Base-by-base conservation (phyloP, 345 rosid species). In the Cardamine occulta region DNA sequence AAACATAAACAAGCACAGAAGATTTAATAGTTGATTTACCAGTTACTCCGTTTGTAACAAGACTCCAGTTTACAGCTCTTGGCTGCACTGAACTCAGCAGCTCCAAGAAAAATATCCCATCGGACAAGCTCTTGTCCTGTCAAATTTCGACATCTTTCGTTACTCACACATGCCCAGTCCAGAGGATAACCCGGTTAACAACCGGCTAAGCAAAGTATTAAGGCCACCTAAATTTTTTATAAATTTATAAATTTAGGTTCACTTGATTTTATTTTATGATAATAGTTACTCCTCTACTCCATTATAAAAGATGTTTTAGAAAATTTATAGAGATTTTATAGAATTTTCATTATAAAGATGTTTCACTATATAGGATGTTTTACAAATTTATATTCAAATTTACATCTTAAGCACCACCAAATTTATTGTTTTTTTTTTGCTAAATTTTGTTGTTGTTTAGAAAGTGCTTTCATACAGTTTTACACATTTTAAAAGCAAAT, bases 31-130 rank as follows among this genome's bases (percentile, higher is more conserved):
- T 24, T 66, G 40, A 21, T 54, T 60, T 85, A 92, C 99, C 97
- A 1, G 90, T 83, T 60, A 79, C 84, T 74, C 97, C 99, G 72
- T 87, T 90, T 45, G 97, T 95, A 24, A 92, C 99, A 31, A 95
- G 93, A 82, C 91, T 85, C 99, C 99, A 92, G 65, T 92, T 92
- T 8, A 95, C 97, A 15, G 87, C 81, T 86, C 91, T 89, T 57
- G 96, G 93, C 77, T 89, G 96, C 72, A 95, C 99, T 18, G 93
- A 88, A 63, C 99, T 88, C 1, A 95, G 87, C 72, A 95, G 84
- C 70, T 95, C 97, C 66, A 95, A 87, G 86, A 90, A 95, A 76
- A 95, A 92, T 10, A 87, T 86, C 45, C 99, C 97, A 76, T 89
- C 87, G 8, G 97, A 87, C 84, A 95, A 85, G 29, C 85, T 90